Evolutionary conservation across 129 eudicot genomes (phyloP).

Genomic region (Calendula officinalis): DNA sequence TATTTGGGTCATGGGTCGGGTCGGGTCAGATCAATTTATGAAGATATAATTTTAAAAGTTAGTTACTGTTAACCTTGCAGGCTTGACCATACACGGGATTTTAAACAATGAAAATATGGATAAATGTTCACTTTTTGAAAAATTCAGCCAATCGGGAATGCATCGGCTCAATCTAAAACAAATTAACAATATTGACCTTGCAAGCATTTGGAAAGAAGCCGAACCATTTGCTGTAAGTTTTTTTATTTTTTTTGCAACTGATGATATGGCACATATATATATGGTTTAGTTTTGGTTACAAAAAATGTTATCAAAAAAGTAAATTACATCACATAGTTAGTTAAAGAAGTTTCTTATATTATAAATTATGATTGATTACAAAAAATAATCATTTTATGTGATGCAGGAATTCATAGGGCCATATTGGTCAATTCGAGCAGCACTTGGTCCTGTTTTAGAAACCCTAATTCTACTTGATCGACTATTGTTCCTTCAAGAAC

Average conservation of each 20-base stretch:
- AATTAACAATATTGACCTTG: neutral
- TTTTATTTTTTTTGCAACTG: neutral
- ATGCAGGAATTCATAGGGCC: conserved; percentile 76
- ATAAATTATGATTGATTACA: too few species aligned
- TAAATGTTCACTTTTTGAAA: conserved; percentile 49
- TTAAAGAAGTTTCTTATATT: too few species aligned
- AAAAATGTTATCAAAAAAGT: too few species aligned
- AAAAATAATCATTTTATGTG: neutral
- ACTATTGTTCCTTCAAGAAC: conserved; percentile 77
- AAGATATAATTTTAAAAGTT: neutral
- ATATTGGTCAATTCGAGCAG: conserved; percentile 84
- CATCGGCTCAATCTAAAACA: conserved; percentile 58
- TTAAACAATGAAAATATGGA: conserved; percentile 25
- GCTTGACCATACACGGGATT: neutral
- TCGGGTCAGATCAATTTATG: neutral
- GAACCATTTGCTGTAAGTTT: conserved; percentile 12
- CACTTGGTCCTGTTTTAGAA: conserved; percentile 81
- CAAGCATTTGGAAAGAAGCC: conserved; percentile 9
- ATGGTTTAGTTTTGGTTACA: too few species aligned
- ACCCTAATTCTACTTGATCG: conserved; percentile 80
- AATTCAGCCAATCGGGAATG: conserved; percentile 61
- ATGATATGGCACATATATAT: too few species aligned
- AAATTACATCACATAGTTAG: too few species aligned
- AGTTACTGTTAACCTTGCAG: conserved; percentile 19
- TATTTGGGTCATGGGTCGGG: neutral